Percentiles rank a stretch among this genome's conserved stretches.
These are phyloP conservation scores for Ormosia semicastrata DNA, from an alignment of 306 rosid genomes.

Conservation along the genomic window DNA sequence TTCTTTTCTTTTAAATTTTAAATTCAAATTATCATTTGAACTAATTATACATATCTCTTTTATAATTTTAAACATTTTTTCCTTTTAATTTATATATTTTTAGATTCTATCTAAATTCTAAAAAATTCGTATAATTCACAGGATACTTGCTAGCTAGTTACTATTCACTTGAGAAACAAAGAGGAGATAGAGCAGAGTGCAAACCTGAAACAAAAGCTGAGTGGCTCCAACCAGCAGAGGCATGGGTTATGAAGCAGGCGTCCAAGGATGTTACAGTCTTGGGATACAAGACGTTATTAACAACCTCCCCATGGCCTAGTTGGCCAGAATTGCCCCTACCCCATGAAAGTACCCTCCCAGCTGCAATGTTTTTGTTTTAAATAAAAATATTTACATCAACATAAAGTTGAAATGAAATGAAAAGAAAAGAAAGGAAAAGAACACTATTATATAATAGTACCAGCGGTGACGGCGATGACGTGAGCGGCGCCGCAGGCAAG, in stretches of 20 bases:
- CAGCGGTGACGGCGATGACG: slow-evolving; percentile 66
- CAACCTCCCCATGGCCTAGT: slow-evolving; percentile 65
- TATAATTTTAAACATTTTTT: no score
- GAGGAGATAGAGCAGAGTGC: background rate
- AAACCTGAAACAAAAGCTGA: slow-evolving; percentile 94
- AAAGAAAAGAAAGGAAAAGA: no score
- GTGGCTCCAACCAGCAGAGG: slow-evolving; percentile 96
- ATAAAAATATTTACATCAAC: background rate
- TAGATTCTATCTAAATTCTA: no score
- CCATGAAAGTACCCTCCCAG: slow-evolving; percentile 80
- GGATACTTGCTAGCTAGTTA: no score
- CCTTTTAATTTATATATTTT: no score
- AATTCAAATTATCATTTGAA: no score
- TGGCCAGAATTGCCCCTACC: slow-evolving; percentile 90
- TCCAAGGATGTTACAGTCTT: slow-evolving; percentile 56
- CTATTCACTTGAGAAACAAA: no score
- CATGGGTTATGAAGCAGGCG: slow-evolving; percentile 46
- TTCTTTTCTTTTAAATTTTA: no score
- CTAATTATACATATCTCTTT: no score
- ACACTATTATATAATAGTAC: slow-evolving; percentile 17
- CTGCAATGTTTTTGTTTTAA: slow-evolving; percentile 26
- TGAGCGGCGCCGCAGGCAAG: slow-evolving; percentile 95
- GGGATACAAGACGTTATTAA: slow-evolving; percentile 48
- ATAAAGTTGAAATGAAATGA: background rate
- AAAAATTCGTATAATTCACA: no score